These are phyloP conservation scores for Heliamphora exappendiculata DNA, from an alignment of 148 eudicot species.

Conservation along the genomic window DNA sequence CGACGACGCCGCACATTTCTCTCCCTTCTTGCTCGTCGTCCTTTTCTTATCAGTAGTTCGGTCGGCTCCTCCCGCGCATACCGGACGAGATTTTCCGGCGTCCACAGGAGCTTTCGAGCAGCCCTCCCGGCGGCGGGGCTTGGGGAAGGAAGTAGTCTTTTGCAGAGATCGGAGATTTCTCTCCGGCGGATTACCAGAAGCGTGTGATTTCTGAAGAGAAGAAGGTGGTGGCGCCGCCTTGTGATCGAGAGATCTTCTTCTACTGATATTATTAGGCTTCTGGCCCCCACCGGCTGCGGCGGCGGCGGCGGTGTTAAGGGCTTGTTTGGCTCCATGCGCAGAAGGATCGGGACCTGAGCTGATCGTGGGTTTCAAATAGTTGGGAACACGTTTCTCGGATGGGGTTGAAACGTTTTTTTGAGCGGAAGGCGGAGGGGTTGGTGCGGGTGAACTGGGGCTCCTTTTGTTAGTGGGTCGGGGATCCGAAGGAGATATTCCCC, in stretches of 20 bases:
- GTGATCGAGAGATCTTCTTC: conserved; percentile 49
- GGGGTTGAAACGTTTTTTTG: conserved; percentile 2
- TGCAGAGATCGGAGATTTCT: neutral
- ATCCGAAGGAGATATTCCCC: conserved; percentile 34
- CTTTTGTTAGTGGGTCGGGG: neutral
- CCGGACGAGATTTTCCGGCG: neutral
- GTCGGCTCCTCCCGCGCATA: neutral
- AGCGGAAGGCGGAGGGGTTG: conserved; percentile 14
- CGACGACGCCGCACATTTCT: neutral
- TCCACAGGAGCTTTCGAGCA: neutral
- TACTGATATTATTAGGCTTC: conserved; percentile 6
- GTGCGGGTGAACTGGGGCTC: conserved; percentile 14
- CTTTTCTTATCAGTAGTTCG: neutral
- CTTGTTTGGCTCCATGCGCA: conserved; percentile 2
- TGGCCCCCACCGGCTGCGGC: neutral
- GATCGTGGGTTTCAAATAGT: conserved; percentile 50
- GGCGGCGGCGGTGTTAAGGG: neutral
- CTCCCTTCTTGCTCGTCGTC: neutral
- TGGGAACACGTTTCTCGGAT: conserved; percentile 34
- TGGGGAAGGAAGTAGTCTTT: neutral
- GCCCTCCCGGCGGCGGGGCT: neutral
- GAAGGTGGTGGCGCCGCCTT: conserved; percentile 33
- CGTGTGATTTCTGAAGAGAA: conserved; percentile 18
- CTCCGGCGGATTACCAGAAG: neutral
- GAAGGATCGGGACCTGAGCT: conserved; percentile 11